Conservation (phyloP, 2,329 filamentous ascomycete genomes). For the Gaeumannomyces tritici region DNA sequence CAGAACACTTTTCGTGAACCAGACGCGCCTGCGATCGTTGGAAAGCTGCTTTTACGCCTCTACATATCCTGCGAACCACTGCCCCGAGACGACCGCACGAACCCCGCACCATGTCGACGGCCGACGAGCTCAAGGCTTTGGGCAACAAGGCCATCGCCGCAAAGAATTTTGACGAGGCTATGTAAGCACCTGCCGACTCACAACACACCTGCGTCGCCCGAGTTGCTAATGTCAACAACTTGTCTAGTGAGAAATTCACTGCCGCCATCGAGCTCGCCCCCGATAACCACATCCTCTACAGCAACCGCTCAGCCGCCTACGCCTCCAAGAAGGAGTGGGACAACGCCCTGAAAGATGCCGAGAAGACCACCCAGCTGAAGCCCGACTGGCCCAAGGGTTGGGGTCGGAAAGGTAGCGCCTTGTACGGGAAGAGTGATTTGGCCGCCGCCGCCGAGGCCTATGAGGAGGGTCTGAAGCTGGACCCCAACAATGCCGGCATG, state of each 20-base stretch:
- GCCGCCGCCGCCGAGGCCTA: conserved; percentile 82
- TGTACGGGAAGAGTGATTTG: conserved; percentile 81
- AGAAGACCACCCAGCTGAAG: conserved; percentile 90
- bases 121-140: conserved; percentile 83
- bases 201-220: background rate
- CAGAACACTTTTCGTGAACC: background rate
- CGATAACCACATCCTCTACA: conserved; percentile 92
- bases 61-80: background rate
- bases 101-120: conserved; percentile 39
- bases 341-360: conserved; percentile 77
- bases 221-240: background rate
- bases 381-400: conserved; percentile 97
- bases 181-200: conserved; percentile 52
- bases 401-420: conserved; percentile 83
- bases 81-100: background rate
- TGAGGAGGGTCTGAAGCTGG: conserved; percentile 86
- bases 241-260: conserved; percentile 76
- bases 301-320: conserved; percentile 82
- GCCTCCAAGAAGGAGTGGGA: conserved; percentile 86
- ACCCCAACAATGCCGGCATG: conserved; percentile 83
- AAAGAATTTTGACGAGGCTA: conserved; percentile 91
- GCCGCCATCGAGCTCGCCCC: conserved; percentile 85
- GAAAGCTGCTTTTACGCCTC: background rate
- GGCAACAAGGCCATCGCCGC: conserved; percentile 98
- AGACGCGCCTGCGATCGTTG: background rate